Evolutionary conservation across 1,139 yeast species (phyloP), one percentile per base, ranked within the genome.

Genomic region (Pichia sp.): DNA sequence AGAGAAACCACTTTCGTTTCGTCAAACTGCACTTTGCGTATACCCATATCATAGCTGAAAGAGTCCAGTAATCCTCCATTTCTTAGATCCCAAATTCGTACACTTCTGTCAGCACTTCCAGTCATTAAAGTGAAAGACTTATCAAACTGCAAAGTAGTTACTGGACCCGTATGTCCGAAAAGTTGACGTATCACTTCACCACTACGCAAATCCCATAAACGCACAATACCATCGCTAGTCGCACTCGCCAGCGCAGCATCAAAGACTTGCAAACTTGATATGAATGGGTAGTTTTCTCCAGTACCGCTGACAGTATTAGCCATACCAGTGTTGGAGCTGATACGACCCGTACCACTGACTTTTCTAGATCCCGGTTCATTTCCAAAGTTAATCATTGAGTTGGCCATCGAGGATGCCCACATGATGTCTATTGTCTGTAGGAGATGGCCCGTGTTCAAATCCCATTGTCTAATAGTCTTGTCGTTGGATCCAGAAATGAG

Each of bases 381-480:
- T n/a, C n/a, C n/a, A 24, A 37, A 41, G 18, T 44, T 42, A 12
- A 39, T 41, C 9, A 28, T 29, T 4, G 48, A 41, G 23, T 42
- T 49, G 43, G 51, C 51, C 48, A 53, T 50, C 13, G 68, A 64
- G 0, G 71, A 60, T 1, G 77, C 77, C 77, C 77, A 72, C 35
- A 74, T 52, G 8, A 75, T 73, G 53, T 75, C 82, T 38, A 79
- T 63, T 0, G 81, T 72, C 51, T 75, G 81, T 5, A 74, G 50
- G 48, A 82, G 73, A 34, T 66, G 63, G 3, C 82, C 83, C 1
- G 78, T 66, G 29, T 83, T 66, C 33, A 83, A 59, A 50, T 85
- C 88, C 96, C 96, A 88, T 26, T 86, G 64, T 49, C 83, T 80
- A 24, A 88, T 70, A 0, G 88, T 71, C 5, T 85, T 67, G 56